A percentile compares a stretch with the other conserved stretches of the same genome.
Conservation (phyloP, 192 early-diverging fungal species). For the Diversispora eburnea region DNA sequence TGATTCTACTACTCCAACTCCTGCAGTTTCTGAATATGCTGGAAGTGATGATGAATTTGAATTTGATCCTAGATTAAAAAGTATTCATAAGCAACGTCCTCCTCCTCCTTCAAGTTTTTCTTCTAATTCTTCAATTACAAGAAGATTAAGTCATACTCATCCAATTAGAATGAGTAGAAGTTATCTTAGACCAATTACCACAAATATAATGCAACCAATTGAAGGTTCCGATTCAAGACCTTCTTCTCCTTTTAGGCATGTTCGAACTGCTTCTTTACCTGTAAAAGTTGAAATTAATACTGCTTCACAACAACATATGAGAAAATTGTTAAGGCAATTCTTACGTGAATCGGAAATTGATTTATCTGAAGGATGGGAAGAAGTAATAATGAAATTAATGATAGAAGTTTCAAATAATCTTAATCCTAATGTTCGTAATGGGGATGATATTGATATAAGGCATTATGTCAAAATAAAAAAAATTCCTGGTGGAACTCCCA, state of each 20-base stretch:
- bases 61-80: conserved; percentile 41
- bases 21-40: conserved; percentile 21
- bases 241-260: conserved; percentile 37
- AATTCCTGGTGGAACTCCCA: conserved; percentile 79
- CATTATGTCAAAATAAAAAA: conserved; percentile 95
- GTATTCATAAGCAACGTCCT: conserved; percentile 35
- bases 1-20: conserved; percentile 22
- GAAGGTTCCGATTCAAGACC: conserved; percentile 35
- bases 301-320: conserved; percentile 65
- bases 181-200: conserved; percentile 39
- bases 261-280: conserved; percentile 32
- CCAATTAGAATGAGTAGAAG: conserved; percentile 33
- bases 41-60: conserved; percentile 50
- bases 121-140: conserved; percentile 1
- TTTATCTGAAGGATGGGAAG: conserved; percentile 57
- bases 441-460: conserved; percentile 84
- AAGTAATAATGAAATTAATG: conserved; percentile 66
- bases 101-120: too few relatives aligned
- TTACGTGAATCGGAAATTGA: conserved; percentile 63
- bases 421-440: conserved; percentile 61
- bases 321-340: conserved; percentile 65
- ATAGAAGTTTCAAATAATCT: conserved; percentile 61
- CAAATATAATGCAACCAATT: conserved; percentile 34
- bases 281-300: conserved; percentile 55
- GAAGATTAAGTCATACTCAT: conserved; percentile 47